Conservation (phyloP, 1,284 basidiomycete species). For the Pyrrhoderma lamaoense region DNA sequence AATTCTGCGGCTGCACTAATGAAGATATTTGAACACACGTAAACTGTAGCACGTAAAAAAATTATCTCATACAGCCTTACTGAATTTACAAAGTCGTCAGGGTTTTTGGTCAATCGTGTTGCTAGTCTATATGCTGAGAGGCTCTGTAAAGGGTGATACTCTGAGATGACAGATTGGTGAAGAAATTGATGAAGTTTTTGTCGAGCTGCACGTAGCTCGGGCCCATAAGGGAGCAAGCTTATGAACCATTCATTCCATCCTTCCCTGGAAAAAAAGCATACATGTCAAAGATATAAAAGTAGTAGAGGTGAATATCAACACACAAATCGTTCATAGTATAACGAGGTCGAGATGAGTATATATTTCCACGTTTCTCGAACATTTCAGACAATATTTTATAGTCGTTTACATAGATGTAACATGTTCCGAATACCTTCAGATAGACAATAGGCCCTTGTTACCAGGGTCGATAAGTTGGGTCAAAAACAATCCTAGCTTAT, state of each 20-base stretch:
- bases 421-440: constrained; percentile 20
- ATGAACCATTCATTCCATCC: constrained; percentile 3
- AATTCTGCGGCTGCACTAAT: background rate
- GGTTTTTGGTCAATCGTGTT: no score
- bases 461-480: no score
- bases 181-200: constrained; percentile 7
- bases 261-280: background rate
- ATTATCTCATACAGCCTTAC: no score
- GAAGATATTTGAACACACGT: background rate
- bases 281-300: background rate
- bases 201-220: background rate
- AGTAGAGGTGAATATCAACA: background rate
- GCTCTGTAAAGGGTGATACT: constrained; percentile 3
- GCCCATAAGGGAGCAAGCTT: constrained; percentile 1
- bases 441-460: constrained; percentile 20
- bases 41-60: background rate
- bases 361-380: constrained; percentile 20
- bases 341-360: constrained; percentile 21
- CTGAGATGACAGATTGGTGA: background rate
- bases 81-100: no score
- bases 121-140: background rate
- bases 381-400: constrained; percentile 20
- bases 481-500: no score
- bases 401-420: constrained; percentile 21
- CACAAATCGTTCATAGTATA: constrained; percentile 13